These are phyloP conservation scores for Bryoerythrophyllum caledonicum DNA, from an alignment of 225 moss, liverwort and hornwort genomes.

Conservation along the genomic window DNA sequence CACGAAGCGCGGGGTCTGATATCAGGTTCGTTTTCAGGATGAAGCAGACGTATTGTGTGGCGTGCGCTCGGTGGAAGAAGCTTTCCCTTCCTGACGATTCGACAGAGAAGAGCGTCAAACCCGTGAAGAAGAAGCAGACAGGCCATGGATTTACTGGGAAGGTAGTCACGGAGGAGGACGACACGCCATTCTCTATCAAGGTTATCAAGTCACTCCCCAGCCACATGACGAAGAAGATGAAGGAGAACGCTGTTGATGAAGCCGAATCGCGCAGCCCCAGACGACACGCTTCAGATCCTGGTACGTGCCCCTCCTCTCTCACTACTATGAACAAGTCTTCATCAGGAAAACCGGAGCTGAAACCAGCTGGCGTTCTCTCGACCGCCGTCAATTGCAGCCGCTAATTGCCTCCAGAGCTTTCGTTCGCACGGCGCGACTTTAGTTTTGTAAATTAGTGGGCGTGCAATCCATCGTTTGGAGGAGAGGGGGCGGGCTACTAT, in stretches of 20 bases:
- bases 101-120: neutral
- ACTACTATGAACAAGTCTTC: no score
- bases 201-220: slow-evolving; percentile 31
- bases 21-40: slow-evolving; percentile 22
- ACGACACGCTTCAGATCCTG: slow-evolving; percentile 15
- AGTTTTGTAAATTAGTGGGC: no score
- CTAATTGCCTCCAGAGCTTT: no score
- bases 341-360: no score
- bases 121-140: neutral
- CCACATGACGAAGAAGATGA: slow-evolving; percentile 18
- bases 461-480: no score
- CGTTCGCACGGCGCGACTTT: no score
- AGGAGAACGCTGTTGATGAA: slow-evolving; percentile 26
- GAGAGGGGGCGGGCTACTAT: no score
- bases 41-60: slow-evolving; percentile 46
- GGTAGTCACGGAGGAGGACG: neutral
- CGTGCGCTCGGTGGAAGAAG: slow-evolving; percentile 41
- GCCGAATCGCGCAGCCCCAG: slow-evolving; percentile 36
- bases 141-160: neutral
- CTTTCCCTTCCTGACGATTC: neutral
- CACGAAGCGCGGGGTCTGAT: neutral
- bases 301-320: slow-evolving; percentile 7
- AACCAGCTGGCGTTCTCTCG: no score
- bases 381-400: no score
- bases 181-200: slow-evolving; percentile 10